Base-by-base conservation (phyloP, 2,329 filamentous ascomycete genomes). In the Coniochaeta hoffmannii region DNA sequence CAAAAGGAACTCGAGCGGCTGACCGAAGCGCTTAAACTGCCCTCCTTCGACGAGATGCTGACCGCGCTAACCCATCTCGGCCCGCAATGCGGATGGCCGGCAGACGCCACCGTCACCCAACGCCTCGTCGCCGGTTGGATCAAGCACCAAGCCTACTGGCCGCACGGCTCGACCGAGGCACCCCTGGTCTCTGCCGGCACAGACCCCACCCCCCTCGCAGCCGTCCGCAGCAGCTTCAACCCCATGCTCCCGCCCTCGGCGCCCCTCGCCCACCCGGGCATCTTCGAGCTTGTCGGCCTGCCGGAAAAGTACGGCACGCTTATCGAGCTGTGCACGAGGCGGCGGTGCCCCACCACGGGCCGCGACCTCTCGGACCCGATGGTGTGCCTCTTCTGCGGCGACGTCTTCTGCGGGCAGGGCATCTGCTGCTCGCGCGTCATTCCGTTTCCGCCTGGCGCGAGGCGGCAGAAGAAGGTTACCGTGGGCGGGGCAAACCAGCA, bases 401-500 rank as follows among this genome's bases (percentile, higher is more conserved):
- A 92, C n/a, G 90, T 99, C 38, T 93, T 97, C 71, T 99, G 94
- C 72, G 90, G 88, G 10, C 94, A 99, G 74, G 90, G 88, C 49
- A 87, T 92, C 50, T 99, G 94, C 73, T 99, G 94, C 69, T 83
- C 89, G 66, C 85, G 85, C 63, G 77, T 83, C 57, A 51, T 51
- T 15, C n/a, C 28, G 2, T 31, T 19, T n/a, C 49, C 49, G 2
- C 19, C 22, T 12, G 41, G 41, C 19, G 82, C 81, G 56, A 71
- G 46, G 70, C 75, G 61, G 70, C 63, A 38, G 68, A 67, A 15
- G 65, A 69, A 73, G 46, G 75, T 73, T 54, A 64, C 68, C 7
- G 81, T 90, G 58, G 92, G 92, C 49, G 92, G 95, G 31, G 93
- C 89, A 60, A 92, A 93, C 70, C 90, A 95, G 73, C 94, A 99